Percentiles rank a stretch among this genome's conserved stretches.
These are phyloP conservation scores for Musa itinerans DNA, from an alignment of 176 grass and related monocot species.

Conservation along the genomic window DNA sequence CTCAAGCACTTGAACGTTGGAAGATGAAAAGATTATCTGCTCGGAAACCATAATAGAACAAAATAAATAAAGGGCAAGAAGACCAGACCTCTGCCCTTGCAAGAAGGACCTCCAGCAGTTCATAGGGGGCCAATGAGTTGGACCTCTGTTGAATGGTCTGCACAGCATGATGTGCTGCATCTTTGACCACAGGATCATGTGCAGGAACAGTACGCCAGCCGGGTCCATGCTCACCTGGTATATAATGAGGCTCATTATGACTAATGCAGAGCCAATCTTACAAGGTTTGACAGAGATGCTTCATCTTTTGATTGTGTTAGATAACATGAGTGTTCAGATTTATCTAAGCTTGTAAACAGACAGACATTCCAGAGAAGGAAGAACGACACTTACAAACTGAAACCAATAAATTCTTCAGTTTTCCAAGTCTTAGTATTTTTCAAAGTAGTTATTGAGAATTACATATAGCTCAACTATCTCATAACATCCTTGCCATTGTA, in stretches of 20 bases:
- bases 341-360: neutral
- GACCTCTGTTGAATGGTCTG: conserved; percentile 70
- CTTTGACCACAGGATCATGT: conserved; percentile 73
- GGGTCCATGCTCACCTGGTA: conserved; percentile 56
- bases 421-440: neutral
- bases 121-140: conserved; percentile 63
- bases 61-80: neutral
- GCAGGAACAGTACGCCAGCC: conserved; percentile 55
- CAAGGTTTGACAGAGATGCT: neutral
- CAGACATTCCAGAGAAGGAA: neutral
- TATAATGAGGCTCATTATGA: neutral
- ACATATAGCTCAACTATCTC: neutral
- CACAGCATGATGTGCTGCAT: conserved; percentile 72
- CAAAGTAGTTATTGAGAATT: neutral
- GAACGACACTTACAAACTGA: neutral
- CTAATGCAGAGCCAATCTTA: neutral
- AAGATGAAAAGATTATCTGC: neutral
- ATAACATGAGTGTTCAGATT: neutral
- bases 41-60: neutral
- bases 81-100: conserved; percentile 56
- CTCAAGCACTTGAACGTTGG: neutral
- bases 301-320: neutral
- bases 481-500: neutral
- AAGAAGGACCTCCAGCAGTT: conserved; percentile 59
- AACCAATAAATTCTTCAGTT: neutral